Percentiles rank a stretch among this genome's conserved stretches.
phyloP scores from a whole-genome alignment of 345 rosid species.

The Murraya paniculata region DNA sequence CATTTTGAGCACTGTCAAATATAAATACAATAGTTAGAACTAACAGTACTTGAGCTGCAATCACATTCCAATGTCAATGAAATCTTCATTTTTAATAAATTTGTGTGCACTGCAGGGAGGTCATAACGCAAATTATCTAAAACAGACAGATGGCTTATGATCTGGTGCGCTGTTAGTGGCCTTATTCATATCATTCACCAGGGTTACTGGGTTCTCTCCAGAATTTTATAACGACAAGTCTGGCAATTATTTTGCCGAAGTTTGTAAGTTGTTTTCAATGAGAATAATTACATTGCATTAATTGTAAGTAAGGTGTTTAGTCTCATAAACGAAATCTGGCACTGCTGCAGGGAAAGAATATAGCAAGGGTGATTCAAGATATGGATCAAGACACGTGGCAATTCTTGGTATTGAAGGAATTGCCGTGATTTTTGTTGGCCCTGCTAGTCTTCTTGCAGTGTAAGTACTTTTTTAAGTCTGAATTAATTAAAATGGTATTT shows the following conservation, averaged over 20 bases:
- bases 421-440: slow-evolving; percentile 83
- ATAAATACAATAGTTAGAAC: no score
- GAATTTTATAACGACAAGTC: slow-evolving; percentile 79
- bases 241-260: slow-evolving; percentile 77
- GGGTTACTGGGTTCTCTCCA: slow-evolving; percentile 86
- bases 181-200: slow-evolving; percentile 78
- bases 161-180: slow-evolving; percentile 97
- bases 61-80: no score
- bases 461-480: slow-evolving; percentile 28
- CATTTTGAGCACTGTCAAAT: no score
- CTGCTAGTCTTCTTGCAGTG: slow-evolving; percentile 73
- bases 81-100: no score
- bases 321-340: slow-evolving; percentile 15
- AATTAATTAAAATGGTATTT: no score
- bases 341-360: slow-evolving; percentile 76
- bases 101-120: slow-evolving; percentile 24
- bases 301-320: background rate
- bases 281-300: background rate
- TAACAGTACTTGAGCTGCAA: no score
- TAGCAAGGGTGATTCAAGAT: slow-evolving; percentile 96
- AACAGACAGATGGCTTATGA: slow-evolving; percentile 69
- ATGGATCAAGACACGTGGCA: slow-evolving; percentile 69
- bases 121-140: slow-evolving; percentile 30
- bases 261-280: slow-evolving; percentile 52
- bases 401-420: slow-evolving; percentile 78